Evolutionary conservation across 768 basidiomycete species (phyloP).

Genomic region (Scleroderma bovista): DNA sequence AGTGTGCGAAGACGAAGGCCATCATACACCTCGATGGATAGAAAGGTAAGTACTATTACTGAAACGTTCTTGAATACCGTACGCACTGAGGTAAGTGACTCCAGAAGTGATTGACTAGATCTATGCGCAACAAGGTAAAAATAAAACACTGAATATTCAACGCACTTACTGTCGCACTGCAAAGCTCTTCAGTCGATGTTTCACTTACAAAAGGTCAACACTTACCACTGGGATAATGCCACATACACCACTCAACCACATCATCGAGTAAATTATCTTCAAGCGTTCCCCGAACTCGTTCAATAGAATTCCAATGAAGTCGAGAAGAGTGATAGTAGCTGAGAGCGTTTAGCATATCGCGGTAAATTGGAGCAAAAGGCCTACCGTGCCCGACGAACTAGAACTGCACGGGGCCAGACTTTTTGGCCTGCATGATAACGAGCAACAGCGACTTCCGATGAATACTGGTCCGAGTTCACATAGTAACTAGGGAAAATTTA

Average conservation of each 20-base stretch:
- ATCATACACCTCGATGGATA: constrained; percentile 49
- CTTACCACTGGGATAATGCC: constrained; percentile 59
- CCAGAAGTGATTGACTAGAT: constrained; percentile 35
- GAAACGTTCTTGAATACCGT: not conserved
- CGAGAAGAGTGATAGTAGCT: constrained; percentile 65
- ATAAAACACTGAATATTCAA: constrained; percentile 4
- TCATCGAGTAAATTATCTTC: constrained; percentile 68
- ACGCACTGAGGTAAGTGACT: constrained; percentile 19
- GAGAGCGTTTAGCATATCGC: not conserved
- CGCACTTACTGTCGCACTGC: constrained; percentile 27
- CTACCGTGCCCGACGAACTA: constrained; percentile 61
- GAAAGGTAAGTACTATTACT: not conserved
- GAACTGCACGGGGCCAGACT: constrained; percentile 70
- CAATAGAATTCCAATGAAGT: constrained; percentile 69
- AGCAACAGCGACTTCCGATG: constrained; percentile 58
- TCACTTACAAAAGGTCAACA: not conserved
- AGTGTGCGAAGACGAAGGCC: constrained; percentile 61
- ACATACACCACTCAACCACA: constrained; percentile 68
- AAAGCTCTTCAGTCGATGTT: not conserved
- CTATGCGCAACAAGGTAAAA: constrained; percentile 10
- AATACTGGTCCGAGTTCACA: constrained; percentile 52
- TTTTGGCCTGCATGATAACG: constrained; percentile 67
- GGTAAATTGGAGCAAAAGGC: constrained; percentile 9
- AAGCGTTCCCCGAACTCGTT: constrained; percentile 51
- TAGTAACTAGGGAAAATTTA: constrained; percentile 39